These are phyloP conservation scores for Margaritispora aquatica DNA, from an alignment of 495 filamentous ascomycete species.

Conservation along the genomic window DNA sequence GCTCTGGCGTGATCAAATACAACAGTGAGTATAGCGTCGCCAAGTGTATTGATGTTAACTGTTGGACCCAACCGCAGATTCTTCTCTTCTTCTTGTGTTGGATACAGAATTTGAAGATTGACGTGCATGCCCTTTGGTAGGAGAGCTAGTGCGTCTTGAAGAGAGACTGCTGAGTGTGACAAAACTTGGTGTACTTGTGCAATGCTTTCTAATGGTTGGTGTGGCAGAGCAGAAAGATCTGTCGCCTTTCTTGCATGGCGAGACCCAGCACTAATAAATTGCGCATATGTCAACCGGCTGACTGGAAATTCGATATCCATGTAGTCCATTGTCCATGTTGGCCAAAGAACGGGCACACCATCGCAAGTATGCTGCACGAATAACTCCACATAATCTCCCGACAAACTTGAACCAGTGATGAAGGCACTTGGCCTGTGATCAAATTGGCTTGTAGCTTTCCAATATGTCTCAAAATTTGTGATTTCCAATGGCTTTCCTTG, in stretches of 20 bases:
- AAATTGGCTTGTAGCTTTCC: conserved; percentile 93
- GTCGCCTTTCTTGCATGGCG: conserved; percentile 36
- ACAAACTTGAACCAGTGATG: conserved; percentile 91
- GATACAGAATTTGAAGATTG: conserved; percentile 82
- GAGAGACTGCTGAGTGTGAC: conserved; percentile 64
- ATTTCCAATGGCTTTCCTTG: conserved; percentile 91
- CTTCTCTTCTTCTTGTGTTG: conserved; percentile 64
- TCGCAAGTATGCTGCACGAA: conserved; percentile 89
- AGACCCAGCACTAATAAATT: conserved; percentile 64
- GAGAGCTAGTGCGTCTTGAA: conserved; percentile 65
- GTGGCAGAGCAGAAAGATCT: conserved; percentile 36
- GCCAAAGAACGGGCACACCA: conserved; percentile 78
- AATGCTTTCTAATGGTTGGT: conserved; percentile 47
- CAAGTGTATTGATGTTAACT: conserved; percentile 79
- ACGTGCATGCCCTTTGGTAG: conserved; percentile 74
- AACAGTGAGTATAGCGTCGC: conserved; percentile 72
- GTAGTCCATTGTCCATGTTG: conserved; percentile 70
- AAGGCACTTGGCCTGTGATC: conserved; percentile 77
- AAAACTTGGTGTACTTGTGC: conserved; percentile 61
- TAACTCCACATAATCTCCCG: conserved; percentile 85
- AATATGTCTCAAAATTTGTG: conserved; percentile 96
- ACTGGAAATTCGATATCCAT: conserved; percentile 78
- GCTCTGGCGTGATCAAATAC: conserved; percentile 88
- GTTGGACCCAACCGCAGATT: conserved; percentile 59
- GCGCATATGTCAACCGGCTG: conserved; percentile 61